Percentiles rank a stretch among this genome's conserved stretches.
These are phyloP conservation scores for Prunus campanulata DNA, from an alignment of 306 rosid species.

Conservation along the genomic window DNA sequence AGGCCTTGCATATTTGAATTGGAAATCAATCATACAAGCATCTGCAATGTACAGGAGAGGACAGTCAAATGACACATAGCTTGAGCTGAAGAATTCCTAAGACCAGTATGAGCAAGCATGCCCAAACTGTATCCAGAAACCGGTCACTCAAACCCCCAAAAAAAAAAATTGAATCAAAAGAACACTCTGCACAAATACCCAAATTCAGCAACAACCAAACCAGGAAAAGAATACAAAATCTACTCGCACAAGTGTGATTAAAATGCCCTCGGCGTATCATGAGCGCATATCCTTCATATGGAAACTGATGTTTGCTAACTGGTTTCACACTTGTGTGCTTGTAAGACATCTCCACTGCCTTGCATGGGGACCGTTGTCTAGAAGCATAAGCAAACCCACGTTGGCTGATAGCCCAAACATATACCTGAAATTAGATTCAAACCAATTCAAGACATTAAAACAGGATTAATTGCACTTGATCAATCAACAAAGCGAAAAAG, in stretches of 20 bases:
- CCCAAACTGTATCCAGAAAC: constrained; percentile 38
- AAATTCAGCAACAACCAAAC: constrained; percentile 44
- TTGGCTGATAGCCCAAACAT: constrained; percentile 57
- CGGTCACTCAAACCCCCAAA: constrained; percentile 37
- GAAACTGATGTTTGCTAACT: constrained; percentile 27
- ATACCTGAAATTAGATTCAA: constrained; percentile 51
- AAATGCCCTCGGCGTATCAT: constrained; percentile 26
- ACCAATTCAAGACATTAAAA: constrained; percentile 6
- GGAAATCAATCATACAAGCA: constrained; percentile 32
- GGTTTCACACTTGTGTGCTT: constrained; percentile 58
- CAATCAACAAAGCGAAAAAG: not conserved
- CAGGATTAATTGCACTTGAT: not conserved
- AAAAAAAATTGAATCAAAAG: constrained; percentile 35
- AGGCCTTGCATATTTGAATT: constrained; percentile 24
- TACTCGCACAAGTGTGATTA: constrained; percentile 22
- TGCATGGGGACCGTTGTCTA: constrained; percentile 53
- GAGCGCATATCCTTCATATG: constrained; percentile 21
- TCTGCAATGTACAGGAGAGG: constrained; percentile 49
- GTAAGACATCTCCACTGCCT: constrained; percentile 81
- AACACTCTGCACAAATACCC: constrained; percentile 47
- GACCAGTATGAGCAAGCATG: constrained; percentile 22
- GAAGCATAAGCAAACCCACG: constrained; percentile 73
- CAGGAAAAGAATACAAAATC: constrained; percentile 9
- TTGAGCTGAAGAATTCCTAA: constrained; percentile 32
- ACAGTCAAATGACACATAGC: constrained; percentile 31